phyloP scores from a whole-genome alignment of 2,329 filamentous ascomycete genomes.

The Meredithiella fracta region DNA sequence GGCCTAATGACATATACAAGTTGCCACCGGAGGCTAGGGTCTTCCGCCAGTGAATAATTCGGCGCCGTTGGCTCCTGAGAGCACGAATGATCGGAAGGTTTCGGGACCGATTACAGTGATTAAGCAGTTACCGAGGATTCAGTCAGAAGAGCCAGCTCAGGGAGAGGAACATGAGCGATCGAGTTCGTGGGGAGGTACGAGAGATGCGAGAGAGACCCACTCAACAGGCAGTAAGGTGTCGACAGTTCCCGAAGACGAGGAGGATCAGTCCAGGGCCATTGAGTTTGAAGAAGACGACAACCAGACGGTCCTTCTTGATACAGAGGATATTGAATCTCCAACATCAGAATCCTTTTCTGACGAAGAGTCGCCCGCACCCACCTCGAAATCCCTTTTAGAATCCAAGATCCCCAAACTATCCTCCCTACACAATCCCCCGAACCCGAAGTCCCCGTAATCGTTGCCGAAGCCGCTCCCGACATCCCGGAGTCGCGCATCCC shows the following conservation, averaged over 20 bases:
- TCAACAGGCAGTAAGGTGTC: conserved; percentile 64
- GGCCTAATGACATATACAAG: conserved; percentile 90
- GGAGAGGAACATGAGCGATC: conserved; percentile 11
- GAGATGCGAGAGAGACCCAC: conserved; percentile 46
- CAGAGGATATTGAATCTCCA: conserved; percentile 20
- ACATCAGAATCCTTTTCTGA: conserved; percentile 22
- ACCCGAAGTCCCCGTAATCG: conserved; percentile 1
- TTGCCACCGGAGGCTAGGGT: conserved; percentile 86
- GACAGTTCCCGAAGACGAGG: conserved; percentile 49
- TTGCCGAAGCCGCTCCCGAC: conserved; percentile 1
- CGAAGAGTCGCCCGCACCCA: conserved; percentile 22
- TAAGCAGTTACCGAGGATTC: conserved; percentile 4
- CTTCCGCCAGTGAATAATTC: conserved; percentile 31
- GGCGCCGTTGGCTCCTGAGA: not conserved
- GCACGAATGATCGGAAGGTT: conserved; percentile 19
- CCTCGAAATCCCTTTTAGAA: not conserved
- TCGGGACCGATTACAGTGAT: conserved; percentile 18
- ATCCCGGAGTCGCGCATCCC: not conserved
- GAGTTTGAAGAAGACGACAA: conserved; percentile 17
- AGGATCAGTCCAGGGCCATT: conserved; percentile 40
- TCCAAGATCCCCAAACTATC: not conserved
- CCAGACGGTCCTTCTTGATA: conserved; percentile 2
- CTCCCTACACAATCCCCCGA: not conserved
- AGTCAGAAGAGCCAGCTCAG: not conserved
- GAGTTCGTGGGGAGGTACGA: conserved; percentile 54